Evolutionary conservation across 2,329 filamentous ascomycete genomes (phyloP), one percentile per base, ranked within the genome.

Genomic region (Diaporthe vexans): DNA sequence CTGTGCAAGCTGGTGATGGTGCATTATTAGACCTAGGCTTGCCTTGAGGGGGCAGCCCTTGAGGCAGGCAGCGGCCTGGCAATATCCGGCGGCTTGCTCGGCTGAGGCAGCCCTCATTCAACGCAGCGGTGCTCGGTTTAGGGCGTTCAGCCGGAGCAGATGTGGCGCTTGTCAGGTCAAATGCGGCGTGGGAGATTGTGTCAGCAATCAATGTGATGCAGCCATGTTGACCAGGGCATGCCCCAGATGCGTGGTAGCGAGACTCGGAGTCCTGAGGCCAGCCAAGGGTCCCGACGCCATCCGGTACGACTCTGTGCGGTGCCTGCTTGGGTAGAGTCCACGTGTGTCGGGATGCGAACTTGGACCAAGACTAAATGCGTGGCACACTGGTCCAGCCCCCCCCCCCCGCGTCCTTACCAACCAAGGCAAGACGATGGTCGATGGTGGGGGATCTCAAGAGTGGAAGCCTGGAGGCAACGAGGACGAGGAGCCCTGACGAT

Each of bases 191-290:
- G 48, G 48, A 54, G 63, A 54, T 17, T 26, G 48, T 68, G 63
- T 68, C 63, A 54, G 63, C 63, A 68, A 68, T 68, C 63, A 68
- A 68, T 68, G 48, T 52, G 63, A 54, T 26, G 63, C 63, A 72
- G 57, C 57, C 65, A 65, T 19, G 33, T 4, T 35, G 9, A 35
- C 56, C 33, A 68, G 63, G 33, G 63, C 48, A 54, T n/a, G 63
- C 63, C 40, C 63, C 63, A 68, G 26, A 40, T 54, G 46, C 17
- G n/a, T 51, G 63, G 63, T 37, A 67, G 63, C 63, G 46, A 67
- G 63, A 46, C 26, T 67, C 63, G 63, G 63, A 67, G 46, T 52
- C 26, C 13, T 26, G 46, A 52, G 9, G 46, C 63, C 63, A 37
- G 33, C 17, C 63, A 67, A 52, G 63, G 63, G 63, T 67, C 29